phyloP scores from a whole-genome alignment of 1,139 yeast species.

The Meyerozyma athensensis region DNA sequence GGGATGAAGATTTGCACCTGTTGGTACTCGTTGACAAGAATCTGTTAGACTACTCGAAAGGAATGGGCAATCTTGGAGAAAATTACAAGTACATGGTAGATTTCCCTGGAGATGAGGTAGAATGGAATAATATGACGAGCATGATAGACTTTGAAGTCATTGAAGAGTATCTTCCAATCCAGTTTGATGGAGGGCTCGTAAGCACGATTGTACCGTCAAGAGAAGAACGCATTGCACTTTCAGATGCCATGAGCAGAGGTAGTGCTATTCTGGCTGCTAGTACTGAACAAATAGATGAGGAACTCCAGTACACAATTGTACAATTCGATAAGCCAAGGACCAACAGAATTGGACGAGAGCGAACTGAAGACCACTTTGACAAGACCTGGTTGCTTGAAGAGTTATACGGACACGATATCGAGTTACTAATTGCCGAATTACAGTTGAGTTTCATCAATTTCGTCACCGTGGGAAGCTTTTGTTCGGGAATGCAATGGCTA shows the following conservation, averaged over 20 bases:
- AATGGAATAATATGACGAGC: constrained; percentile 16
- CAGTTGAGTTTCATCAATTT: constrained; percentile 23
- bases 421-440: constrained; percentile 22
- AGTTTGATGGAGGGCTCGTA: constrained; percentile 6
- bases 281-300: constrained; percentile 11
- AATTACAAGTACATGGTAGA: constrained; percentile 19
- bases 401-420: constrained; percentile 19
- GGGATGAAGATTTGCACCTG: constrained; percentile 5
- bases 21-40: constrained; percentile 7
- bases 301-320: constrained; percentile 22
- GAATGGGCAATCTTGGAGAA: constrained; percentile 16
- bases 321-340: constrained; percentile 15
- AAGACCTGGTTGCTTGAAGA: constrained; percentile 25
- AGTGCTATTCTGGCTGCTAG: constrained; percentile 6
- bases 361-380: constrained; percentile 22
- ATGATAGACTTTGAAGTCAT: constrained; percentile 19
- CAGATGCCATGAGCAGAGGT: constrained; percentile 14
- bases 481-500: constrained; percentile 30
- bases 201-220: constrained; percentile 24
- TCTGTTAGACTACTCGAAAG: constrained; percentile 12
- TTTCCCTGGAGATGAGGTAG: constrained; percentile 17
- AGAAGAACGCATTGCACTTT: constrained; percentile 23
- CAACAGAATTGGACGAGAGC: constrained; percentile 4
- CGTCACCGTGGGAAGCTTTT: constrained; percentile 24
- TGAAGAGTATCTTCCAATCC: constrained; percentile 18